Evolutionary conservation across 1,139 yeast species (phyloP).

Genomic region (Geotrichum macrosporum): DNA sequence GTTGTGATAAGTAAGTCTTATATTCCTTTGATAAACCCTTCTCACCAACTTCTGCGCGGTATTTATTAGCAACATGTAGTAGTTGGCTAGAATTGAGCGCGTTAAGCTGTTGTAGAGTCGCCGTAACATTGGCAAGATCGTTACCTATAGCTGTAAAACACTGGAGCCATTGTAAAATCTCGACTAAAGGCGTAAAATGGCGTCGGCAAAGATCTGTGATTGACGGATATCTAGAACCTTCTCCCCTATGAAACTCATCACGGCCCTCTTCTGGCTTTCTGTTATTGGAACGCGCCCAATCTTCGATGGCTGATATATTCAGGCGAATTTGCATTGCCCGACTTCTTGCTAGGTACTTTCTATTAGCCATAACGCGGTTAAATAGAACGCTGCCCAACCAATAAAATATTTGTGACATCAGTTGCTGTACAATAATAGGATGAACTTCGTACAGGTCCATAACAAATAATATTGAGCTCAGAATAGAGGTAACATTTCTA

Average conservation of each 20-base stretch:
- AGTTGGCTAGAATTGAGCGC: conserved; percentile 66
- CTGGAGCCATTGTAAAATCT: conserved; percentile 85
- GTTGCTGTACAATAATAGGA: conserved; percentile 67
- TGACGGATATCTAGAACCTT: conserved; percentile 35
- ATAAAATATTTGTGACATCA: conserved; percentile 72
- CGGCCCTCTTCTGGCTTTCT: conserved; percentile 45
- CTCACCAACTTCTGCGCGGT: conserved; percentile 83
- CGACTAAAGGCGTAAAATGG: conserved; percentile 70
- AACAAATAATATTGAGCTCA: conserved; percentile 85
- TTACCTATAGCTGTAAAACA: conserved; percentile 65
- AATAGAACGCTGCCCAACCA: conserved; percentile 72
- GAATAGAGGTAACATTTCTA: conserved; percentile 71
- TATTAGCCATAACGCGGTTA: conserved; percentile 63
- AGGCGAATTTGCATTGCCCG: conserved; percentile 86
- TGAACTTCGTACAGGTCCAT: conserved; percentile 78
- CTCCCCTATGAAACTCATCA: conserved; percentile 34
- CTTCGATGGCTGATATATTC: conserved; percentile 80
- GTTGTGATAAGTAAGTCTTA: conserved; percentile 35
- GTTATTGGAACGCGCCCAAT: conserved; percentile 85
- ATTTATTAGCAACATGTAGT: conserved; percentile 64
- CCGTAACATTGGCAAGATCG: conserved; percentile 55
- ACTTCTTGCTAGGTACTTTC: conserved; percentile 68
- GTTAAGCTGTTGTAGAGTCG: conserved; percentile 42
- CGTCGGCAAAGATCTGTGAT: conserved; percentile 51
- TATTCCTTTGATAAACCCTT: conserved; percentile 41